Conservation (phyloP, 139 green algal genomes). For the Coccomyxa sp. region DNA sequence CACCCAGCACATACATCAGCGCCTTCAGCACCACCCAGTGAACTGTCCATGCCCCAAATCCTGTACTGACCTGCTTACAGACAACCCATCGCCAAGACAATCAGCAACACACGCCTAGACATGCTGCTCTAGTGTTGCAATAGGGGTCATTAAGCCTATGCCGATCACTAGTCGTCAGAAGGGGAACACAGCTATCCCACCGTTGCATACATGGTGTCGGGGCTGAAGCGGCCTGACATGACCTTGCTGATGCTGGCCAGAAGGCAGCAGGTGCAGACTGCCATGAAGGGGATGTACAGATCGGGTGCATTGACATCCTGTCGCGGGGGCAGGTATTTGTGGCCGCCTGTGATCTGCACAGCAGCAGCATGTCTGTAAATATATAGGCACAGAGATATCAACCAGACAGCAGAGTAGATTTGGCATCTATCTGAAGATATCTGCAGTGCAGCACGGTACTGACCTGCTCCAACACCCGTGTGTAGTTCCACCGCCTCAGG, state of each 20-base stretch:
- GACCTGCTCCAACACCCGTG: conserved; percentile 73
- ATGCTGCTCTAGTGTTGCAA: background rate
- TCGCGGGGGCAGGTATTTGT: conserved; percentile 81
- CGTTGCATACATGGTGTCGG: conserved; percentile 64
- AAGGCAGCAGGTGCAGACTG: conserved; percentile 78
- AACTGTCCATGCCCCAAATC: conserved; percentile 57
- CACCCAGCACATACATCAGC: conserved; percentile 62
- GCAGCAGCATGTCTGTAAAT: background rate
- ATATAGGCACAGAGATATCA: background rate
- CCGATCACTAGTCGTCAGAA: background rate
- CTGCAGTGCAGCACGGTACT: no score
- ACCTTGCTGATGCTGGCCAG: conserved; percentile 44
- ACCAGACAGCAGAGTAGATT: background rate
- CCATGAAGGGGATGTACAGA: conserved; percentile 93
- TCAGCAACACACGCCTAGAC: background rate
- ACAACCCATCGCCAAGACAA: background rate
- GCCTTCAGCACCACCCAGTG: conserved; percentile 61
- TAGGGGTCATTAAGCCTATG: background rate
- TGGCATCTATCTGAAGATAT: background rate
- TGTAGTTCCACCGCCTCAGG: conserved; percentile 83
- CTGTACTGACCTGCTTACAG: conserved; percentile 36
- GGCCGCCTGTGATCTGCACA: conserved; percentile 62
- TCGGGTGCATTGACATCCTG: conserved; percentile 93
- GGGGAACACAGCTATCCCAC: conserved; percentile 29
- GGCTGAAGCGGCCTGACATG: conserved; percentile 47